Evolutionary conservation across 202 grass and related monocot genomes (phyloP), one percentile per base, ranked within the genome.

Genomic region (Schoenoplectus triqueter): DNA sequence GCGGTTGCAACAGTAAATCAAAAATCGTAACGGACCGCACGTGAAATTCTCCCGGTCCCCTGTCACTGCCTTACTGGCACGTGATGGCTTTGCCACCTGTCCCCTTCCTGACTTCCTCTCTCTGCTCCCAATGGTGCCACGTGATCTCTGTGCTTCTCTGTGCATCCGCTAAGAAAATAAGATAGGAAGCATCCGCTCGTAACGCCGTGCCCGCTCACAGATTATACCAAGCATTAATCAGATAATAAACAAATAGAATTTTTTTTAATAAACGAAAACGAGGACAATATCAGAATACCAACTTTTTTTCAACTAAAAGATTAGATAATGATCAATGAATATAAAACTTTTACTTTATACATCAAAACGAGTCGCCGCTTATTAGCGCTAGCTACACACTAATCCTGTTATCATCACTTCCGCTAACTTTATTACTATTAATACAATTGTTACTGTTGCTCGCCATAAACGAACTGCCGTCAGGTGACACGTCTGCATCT

Each of bases 401-500:
- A 50, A 82, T 52, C 50, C 85, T 87, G 76, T 85, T 87, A 79
- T 69, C 69, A 13, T 84, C 86, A 49, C 78, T 86, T n/a, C 67
- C 21, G 2, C 82, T 88, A 78, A 70, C 22, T 63, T 81, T 56
- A 87, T 81, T 81, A 20, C 51, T 85, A 84, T 3, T 82, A 69
- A 55, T 90, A 15, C 8, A 82, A 80, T 84, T 88, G 45, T 90
- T 92, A 80, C 88, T 90, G 66, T 78, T 87, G 40, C 75, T 85
- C 2, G 78, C 69, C 18, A 84, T 78, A 46, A 84, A 60, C 13
- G 89, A 80, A 14, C 80, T 59, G 41, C 3, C 6, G 15, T 64
- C 62, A 15, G 44, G 42, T 22, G 68, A 55, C 21, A 59, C 63
- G 39, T 44, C 78, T 74, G 39, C 66, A 48, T 46, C 59, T 40